Conservation (phyloP, 805 yeast genomes). For the Yamadazyma endophytica region DNA sequence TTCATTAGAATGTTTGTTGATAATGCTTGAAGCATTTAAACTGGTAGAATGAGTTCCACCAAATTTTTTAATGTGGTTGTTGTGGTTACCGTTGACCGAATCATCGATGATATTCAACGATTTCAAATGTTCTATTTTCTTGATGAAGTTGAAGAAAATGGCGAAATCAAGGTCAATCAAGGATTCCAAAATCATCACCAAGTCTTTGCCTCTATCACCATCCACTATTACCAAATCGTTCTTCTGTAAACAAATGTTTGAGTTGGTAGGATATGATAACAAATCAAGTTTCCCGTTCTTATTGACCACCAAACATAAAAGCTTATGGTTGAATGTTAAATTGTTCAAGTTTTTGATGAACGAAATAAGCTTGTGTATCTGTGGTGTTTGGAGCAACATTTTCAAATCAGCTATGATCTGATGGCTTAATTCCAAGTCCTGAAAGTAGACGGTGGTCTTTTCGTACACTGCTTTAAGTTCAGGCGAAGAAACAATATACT, state of each 20-base stretch:
- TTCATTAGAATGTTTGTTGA: conserved; percentile 40
- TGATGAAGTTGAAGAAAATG: conserved; percentile 65
- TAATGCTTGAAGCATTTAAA: conserved; percentile 30
- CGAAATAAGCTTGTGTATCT: conserved; percentile 26
- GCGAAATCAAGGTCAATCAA: conserved; percentile 60
- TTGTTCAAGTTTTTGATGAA: conserved; percentile 40
- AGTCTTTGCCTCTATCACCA: conserved; percentile 81
- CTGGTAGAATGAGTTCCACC: conserved; percentile 38
- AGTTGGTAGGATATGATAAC: conserved; percentile 59
- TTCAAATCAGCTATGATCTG: conserved; percentile 24
- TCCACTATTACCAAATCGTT: conserved; percentile 73
- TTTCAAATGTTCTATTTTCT: conserved; percentile 66
- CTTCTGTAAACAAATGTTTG: conserved; percentile 54
- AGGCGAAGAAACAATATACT: conserved; percentile 55
- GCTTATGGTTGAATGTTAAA: conserved; percentile 36
- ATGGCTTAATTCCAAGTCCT: conserved; percentile 22
- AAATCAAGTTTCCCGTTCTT: conserved; percentile 69
- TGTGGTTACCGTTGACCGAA: conserved; percentile 11
- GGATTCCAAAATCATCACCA: conserved; percentile 70
- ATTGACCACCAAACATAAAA: conserved; percentile 47
- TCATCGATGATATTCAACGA: conserved; percentile 38
- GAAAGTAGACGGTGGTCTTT: conserved; percentile 53
- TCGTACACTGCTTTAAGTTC: conserved; percentile 48
- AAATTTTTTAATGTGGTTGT: conserved; percentile 16
- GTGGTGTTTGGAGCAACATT: conserved; percentile 21